Evolutionary conservation across 192 early-diverging fungal genomes (phyloP).

Genomic region (Anaeromyces robustus): DNA sequence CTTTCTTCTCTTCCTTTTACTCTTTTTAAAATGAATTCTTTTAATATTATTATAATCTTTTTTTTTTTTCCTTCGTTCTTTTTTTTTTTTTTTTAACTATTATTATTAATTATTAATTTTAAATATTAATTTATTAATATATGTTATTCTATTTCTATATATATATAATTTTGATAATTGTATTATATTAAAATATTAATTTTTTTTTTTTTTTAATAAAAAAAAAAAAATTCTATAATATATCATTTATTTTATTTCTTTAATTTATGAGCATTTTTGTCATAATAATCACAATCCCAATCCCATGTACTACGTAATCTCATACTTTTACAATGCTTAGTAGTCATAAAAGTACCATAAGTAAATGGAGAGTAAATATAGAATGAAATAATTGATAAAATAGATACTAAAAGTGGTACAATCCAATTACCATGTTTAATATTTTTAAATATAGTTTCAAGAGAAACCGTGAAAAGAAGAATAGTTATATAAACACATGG

Average conservation of each 20-base stretch:
- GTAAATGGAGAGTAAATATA: conserved; percentile 57
- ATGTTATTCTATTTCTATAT: no score
- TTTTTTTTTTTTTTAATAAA: neutral
- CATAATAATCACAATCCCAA: conserved; percentile 37
- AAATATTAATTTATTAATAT: no score
- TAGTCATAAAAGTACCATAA: conserved; percentile 66
- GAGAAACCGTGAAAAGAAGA: conserved; percentile 10
- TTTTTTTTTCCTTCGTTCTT: no score
- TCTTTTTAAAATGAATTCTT: no score
- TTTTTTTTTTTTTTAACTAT: no score
- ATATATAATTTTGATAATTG: no score
- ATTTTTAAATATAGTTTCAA: neutral
- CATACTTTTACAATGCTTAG: conserved; percentile 50
- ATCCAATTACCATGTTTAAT: neutral
- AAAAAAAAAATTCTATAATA: neutral
- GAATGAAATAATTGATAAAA: conserved; percentile 15
- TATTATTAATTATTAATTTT: no score
- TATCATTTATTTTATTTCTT: neutral
- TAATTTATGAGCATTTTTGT: neutral
- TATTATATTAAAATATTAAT: no score
- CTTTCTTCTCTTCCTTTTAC: no score
- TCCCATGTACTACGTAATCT: conserved; percentile 76
- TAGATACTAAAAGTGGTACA: neutral
- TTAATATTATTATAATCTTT: no score
- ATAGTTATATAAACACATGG: conserved; percentile 80